Percentiles rank a stretch among this genome's conserved stretches.
Evolutionary conservation across 345 rosid genomes (phyloP).

Genomic region (Gossypium herbaceum): DNA sequence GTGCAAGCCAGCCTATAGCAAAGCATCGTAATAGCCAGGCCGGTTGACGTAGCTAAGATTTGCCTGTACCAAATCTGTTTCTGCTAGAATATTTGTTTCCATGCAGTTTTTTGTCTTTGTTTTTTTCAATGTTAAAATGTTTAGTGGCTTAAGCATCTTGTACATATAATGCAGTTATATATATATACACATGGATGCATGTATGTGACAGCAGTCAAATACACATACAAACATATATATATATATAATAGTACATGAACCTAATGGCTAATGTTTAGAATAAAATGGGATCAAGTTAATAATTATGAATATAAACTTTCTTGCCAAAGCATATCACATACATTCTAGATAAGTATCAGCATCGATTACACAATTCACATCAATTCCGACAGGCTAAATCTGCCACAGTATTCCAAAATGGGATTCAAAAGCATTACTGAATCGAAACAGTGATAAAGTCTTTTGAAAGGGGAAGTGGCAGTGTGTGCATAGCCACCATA

Average conservation of each 20-base stretch:
- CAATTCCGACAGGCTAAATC: neutral
- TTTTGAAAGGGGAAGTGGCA: neutral
- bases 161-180: neutral
- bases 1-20: slow-evolving; percentile 24
- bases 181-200: too few relatives aligned
- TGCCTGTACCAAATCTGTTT: neutral
- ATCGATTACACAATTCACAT: neutral
- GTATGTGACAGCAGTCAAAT: neutral
- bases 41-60: neutral
- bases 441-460: neutral
- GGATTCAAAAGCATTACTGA: neutral
- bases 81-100: neutral
- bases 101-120: neutral
- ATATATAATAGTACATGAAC: too few relatives aligned
- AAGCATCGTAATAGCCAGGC: neutral
- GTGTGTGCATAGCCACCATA: neutral
- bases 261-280: too few relatives aligned
- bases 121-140: neutral
- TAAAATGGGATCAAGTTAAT: neutral
- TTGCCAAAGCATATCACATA: neutral
- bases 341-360: neutral
- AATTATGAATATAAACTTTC: neutral
- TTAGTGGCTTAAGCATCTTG: neutral
- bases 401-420: neutral
- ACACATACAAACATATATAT: neutral